These are phyloP conservation scores for Passiflora organensis DNA, from an alignment of 345 rosid species.

Conservation along the genomic window DNA sequence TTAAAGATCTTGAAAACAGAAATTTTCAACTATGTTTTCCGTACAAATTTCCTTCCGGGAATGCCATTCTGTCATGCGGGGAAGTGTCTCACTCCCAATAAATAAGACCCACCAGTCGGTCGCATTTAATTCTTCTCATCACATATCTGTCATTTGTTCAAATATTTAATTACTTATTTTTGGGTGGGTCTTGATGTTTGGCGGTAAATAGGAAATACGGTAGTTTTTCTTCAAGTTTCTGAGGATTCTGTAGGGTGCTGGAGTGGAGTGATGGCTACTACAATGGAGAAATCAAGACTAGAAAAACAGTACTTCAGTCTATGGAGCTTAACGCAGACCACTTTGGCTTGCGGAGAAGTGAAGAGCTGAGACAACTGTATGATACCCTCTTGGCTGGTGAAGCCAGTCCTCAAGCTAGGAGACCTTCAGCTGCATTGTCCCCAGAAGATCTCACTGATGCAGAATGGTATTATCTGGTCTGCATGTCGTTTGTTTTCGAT, in stretches of 20 bases:
- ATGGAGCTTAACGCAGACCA: constrained; percentile 57
- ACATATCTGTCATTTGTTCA: too few relatives aligned
- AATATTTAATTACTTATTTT: too few relatives aligned
- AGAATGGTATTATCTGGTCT: constrained; percentile 94
- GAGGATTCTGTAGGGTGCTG: constrained; percentile 47
- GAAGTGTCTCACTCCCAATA: too few relatives aligned
- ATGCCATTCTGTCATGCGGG: too few relatives aligned
- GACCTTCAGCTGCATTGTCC: constrained; percentile 74
- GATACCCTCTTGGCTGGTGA: constrained; percentile 64
- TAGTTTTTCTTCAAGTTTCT: too few relatives aligned
- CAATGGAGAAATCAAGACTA: constrained; percentile 95
- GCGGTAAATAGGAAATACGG: constrained; percentile 5
- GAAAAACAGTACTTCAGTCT: constrained; percentile 81
- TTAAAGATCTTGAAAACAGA: too few relatives aligned
- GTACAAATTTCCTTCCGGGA: too few relatives aligned
- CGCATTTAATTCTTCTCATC: too few relatives aligned
- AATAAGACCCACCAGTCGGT: too few relatives aligned
- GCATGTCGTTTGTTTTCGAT: constrained; percentile 89
- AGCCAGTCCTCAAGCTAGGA: constrained; percentile 51
- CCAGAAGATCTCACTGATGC: constrained; percentile 94
- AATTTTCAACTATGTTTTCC: too few relatives aligned
- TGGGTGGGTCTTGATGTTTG: too few relatives aligned
- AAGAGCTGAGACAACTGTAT: constrained; percentile 73
- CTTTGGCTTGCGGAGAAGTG: constrained; percentile 80
- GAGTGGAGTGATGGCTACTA: constrained; percentile 94